phyloP scores from a whole-genome alignment of 139 green algal genomes.

The Deuterostichococcus epilithicus region DNA sequence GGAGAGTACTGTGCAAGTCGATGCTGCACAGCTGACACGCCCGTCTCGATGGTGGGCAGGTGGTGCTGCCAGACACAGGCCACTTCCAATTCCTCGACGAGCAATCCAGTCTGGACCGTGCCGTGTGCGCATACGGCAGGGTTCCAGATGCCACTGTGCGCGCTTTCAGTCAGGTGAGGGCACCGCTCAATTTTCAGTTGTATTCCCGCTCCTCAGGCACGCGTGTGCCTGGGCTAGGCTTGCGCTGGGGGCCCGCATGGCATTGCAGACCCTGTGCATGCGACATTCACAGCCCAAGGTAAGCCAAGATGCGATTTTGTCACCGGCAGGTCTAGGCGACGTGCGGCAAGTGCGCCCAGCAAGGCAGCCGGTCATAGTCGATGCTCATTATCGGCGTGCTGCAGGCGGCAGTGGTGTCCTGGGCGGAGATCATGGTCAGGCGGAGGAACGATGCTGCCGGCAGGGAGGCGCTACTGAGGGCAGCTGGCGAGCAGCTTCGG shows the following conservation, averaged over 20 bases:
- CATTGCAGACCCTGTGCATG: neutral
- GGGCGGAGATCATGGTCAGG: slow-evolving; percentile 63
- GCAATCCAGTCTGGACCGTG: slow-evolving; percentile 34
- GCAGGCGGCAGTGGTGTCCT: slow-evolving; percentile 70
- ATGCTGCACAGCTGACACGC: neutral
- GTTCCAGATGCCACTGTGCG: slow-evolving; percentile 37
- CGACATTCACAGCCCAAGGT: neutral
- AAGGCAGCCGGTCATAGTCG: neutral
- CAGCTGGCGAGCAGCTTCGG: neutral
- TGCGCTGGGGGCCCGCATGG: neutral
- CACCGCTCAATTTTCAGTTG: neutral
- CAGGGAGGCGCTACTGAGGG: neutral
- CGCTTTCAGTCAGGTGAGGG: slow-evolving; percentile 25
- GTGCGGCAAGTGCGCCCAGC: neutral
- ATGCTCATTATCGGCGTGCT: too few species aligned
- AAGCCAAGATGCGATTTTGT: neutral
- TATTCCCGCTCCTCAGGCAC: neutral
- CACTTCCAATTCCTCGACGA: slow-evolving; percentile 79
- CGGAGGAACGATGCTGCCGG: neutral
- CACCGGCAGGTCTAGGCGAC: neutral
- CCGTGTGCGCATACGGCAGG: slow-evolving; percentile 49
- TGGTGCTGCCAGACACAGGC: slow-evolving; percentile 41
- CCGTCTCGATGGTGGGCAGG: neutral
- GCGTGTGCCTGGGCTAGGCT: too few species aligned
- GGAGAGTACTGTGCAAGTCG: neutral